phyloP scores from a whole-genome alignment of 179 eudicot genomes.

The Camellia oleifera region DNA sequence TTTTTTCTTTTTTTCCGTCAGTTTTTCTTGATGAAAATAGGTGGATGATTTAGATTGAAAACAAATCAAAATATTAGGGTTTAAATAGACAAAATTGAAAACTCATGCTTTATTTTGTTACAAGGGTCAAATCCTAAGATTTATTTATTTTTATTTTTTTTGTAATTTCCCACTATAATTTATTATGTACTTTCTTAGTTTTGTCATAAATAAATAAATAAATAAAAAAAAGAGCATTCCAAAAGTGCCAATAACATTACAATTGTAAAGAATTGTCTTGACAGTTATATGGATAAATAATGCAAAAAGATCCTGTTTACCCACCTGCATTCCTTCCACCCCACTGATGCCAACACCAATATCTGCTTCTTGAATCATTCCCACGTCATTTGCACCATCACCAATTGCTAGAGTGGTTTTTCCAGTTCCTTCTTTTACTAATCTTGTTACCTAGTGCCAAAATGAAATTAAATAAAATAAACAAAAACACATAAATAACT shows the following conservation, averaged over 20 bases:
- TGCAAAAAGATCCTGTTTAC: slow-evolving; percentile 12
- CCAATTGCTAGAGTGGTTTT: slow-evolving; percentile 96
- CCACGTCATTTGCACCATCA: slow-evolving; percentile 98
- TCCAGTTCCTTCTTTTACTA: slow-evolving; percentile 97
- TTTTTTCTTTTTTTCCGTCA: no score
- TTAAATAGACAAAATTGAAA: no score
- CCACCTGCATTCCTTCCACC: slow-evolving; percentile 99
- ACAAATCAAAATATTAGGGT: no score
- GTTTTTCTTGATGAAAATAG: no score
- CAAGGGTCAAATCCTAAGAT: no score
- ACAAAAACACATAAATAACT: neutral
- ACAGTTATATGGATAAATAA: neutral
- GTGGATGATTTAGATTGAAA: no score
- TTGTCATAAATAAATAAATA: no score
- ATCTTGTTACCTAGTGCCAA: slow-evolving; percentile 65
- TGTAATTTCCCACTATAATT: neutral
- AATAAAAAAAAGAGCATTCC: neutral
- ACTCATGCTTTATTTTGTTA: no score
- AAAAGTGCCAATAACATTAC: neutral
- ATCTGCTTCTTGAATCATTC: slow-evolving; percentile 99
- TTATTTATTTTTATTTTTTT: no score
- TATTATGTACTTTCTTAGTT: neutral
- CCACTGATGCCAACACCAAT: slow-evolving; percentile 98
- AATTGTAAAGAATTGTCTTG: neutral
- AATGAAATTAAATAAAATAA: neutral